Evolutionary conservation across 2,329 filamentous ascomycete genomes (phyloP), one percentile per base, ranked within the genome.

Genomic region (Fusarium sp.): DNA sequence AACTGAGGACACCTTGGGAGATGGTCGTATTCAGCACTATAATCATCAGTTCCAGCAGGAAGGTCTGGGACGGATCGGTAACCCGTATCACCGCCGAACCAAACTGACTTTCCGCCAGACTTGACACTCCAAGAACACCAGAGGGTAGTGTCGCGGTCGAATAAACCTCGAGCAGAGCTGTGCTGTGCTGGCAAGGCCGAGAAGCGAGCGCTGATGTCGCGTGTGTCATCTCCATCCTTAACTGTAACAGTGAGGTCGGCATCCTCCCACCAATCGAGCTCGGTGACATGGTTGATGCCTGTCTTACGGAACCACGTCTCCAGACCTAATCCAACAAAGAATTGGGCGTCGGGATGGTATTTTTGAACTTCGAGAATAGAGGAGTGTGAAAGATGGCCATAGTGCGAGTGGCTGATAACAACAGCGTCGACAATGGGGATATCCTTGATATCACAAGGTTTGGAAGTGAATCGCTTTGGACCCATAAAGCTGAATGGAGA

Each of bases 261-360:
- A 67, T 92, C 90, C 72, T 97, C 90, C 95, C 95, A 97, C 95
- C 95, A 97, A 80, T 98, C 95, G 74, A 97, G 79, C 81, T 97
- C 94, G 0, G 93, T 97, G 42, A 95, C 90, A 62, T 93, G 92
- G 2, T 86, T 69, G 55, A 97, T 87, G 2, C 92, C 93, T 28
- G 84, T 84, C 5, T 84, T 81, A 46, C 84, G 82, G 78, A 98
- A 97, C 94, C 94, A 97, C 47, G 86, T 82, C 78, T 92, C 92
- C 59, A 97, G 88, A 3, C 93, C 93, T 6, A 97, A 80, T 0
- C 93, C 93, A 23, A 94, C 94, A 68, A 97, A 96, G 81, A 96
- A 97, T 69, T 97, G 93, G 40, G 88, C 93, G 15, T 91, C 85
- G 0, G 93, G 93, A 74, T 96, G 89, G 53, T 86, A 83, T 70